Evolutionary conservation across 768 basidiomycete genomes (phyloP).

Genomic region (Boletus sp.): DNA sequence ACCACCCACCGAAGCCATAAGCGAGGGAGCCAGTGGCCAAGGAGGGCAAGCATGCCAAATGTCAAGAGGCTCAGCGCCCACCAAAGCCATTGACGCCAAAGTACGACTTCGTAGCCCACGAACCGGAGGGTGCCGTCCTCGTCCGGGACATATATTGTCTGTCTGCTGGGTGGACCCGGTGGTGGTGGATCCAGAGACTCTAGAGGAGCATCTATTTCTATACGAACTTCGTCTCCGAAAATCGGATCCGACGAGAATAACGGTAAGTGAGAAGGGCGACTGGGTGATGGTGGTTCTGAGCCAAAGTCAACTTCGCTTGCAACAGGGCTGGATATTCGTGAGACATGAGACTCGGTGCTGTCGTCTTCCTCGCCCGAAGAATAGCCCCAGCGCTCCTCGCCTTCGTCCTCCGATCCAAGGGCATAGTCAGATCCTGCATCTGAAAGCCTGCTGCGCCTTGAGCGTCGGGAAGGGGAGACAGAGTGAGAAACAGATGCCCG

Average conservation of each 20-base stretch:
- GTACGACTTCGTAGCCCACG: slow-evolving; percentile 74
- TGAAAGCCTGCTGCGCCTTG: slow-evolving; percentile 51
- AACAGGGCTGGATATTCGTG: slow-evolving; percentile 26
- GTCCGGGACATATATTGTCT: slow-evolving; percentile 82
- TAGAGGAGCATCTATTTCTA: slow-evolving; percentile 73
- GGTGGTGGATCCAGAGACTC: slow-evolving; percentile 69
- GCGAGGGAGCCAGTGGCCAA: slow-evolving; percentile 93
- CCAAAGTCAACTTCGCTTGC: slow-evolving; percentile 68
- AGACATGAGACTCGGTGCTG: slow-evolving; percentile 30
- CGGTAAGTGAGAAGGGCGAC: slow-evolving; percentile 48
- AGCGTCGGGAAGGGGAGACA: slow-evolving; percentile 47
- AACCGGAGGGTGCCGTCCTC: slow-evolving; percentile 89
- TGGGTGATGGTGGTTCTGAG: slow-evolving; percentile 66
- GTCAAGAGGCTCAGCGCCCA: slow-evolving; percentile 61
- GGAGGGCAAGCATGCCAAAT: slow-evolving; percentile 69
- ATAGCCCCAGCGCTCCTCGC: slow-evolving; percentile 87
- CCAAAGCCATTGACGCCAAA: slow-evolving; percentile 70
- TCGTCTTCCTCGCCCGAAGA: slow-evolving; percentile 81
- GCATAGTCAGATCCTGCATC: slow-evolving; percentile 60
- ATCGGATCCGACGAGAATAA: slow-evolving; percentile 72
- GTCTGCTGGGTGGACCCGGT: slow-evolving; percentile 78
- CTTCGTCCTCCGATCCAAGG: slow-evolving; percentile 52
- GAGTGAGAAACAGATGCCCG: slow-evolving; percentile 58
- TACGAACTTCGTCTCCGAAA: slow-evolving; percentile 79
- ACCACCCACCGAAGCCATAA: slow-evolving; percentile 90